These are phyloP conservation scores for Botrytis byssoidea DNA, from an alignment of 2,329 filamentous ascomycete species.

Conservation along the genomic window DNA sequence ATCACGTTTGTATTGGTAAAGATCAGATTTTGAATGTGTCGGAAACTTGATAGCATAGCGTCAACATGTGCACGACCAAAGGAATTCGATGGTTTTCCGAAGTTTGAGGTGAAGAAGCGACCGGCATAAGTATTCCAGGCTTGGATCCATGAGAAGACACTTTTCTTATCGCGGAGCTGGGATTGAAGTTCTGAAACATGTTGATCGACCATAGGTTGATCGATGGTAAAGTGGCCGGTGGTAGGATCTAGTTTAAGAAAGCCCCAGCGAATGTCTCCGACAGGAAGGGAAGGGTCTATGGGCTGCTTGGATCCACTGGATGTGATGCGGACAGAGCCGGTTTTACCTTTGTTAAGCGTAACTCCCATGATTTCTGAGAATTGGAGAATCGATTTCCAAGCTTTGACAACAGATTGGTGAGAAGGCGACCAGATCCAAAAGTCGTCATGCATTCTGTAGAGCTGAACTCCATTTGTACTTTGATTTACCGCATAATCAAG, in stretches of 20 bases:
- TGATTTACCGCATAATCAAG: conserved; percentile 66
- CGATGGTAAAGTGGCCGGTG: conserved; percentile 53
- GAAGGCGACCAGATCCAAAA: conserved; percentile 64
- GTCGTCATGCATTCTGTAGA: conserved; percentile 65
- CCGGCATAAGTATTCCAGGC: conserved; percentile 59
- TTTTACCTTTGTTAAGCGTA: conserved; percentile 57
- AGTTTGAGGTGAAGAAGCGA: conserved; percentile 57
- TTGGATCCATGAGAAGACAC: conserved; percentile 57
- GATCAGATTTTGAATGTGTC: conserved; percentile 50
- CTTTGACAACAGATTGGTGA: conserved; percentile 51
- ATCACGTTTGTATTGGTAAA: conserved; percentile 48
- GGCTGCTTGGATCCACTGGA: background rate
- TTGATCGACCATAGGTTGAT: conserved; percentile 52
- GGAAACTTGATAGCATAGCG: conserved; percentile 52
- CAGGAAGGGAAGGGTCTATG: conserved; percentile 44
- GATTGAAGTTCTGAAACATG: conserved; percentile 56
- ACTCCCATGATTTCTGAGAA: conserved; percentile 58
- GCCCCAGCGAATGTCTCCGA: conserved; percentile 57
- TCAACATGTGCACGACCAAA: conserved; percentile 56
- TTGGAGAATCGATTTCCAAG: conserved; percentile 57
- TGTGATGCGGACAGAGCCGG: conserved; percentile 49
- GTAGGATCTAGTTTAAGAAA: conserved; percentile 53
- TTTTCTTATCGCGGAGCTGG: conserved; percentile 51
- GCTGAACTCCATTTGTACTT: conserved; percentile 49
- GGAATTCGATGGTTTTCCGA: conserved; percentile 54